Evolutionary conservation across 441 rosid species (phyloP).

Genomic region (Breynia disticha): DNA sequence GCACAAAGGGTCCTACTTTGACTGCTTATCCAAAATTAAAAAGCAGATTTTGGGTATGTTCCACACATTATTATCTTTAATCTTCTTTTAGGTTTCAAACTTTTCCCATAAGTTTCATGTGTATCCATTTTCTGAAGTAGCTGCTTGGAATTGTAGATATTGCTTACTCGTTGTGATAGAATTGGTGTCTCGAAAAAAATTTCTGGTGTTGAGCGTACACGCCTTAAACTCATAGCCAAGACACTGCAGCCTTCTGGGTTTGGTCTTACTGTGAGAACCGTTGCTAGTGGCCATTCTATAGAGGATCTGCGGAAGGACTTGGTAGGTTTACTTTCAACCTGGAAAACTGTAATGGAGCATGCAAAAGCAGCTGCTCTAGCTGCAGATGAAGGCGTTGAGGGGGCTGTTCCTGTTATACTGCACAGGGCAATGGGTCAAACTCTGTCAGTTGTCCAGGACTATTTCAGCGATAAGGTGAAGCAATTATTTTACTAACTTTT

Average conservation of each 20-base stretch:
- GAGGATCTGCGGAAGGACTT: conserved; percentile 90
- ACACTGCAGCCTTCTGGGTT: conserved; percentile 83
- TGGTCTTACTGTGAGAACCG: conserved; percentile 88
- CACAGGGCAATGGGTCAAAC: conserved; percentile 98
- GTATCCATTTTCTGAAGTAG: conserved; percentile 16
- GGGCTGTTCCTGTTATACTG: conserved; percentile 74
- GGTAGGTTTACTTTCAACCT: conserved; percentile 70
- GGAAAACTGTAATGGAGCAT: conserved; percentile 77
- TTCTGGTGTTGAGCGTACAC: conserved; percentile 71
- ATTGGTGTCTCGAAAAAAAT: conserved; percentile 82
- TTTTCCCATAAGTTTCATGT: background rate
- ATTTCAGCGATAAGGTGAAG: conserved; percentile 68
- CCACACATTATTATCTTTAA: conserved; percentile 1
- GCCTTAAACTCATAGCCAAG: conserved; percentile 83
- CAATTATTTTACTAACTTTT: background rate
- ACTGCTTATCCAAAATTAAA: conserved; percentile 82
- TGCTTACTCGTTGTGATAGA: conserved; percentile 48
- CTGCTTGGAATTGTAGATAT: conserved; percentile 39
- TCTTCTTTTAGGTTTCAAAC: background rate
- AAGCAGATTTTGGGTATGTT: conserved; percentile 94
- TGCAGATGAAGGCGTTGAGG: conserved; percentile 92
- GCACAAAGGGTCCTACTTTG: conserved; percentile 84
- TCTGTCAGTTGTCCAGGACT: conserved; percentile 89
- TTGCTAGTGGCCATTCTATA: conserved; percentile 78
- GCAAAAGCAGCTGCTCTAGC: conserved; percentile 94